These are phyloP conservation scores for Phytopythium boreale DNA, from an alignment of 352 stramenopile genomes.

Conservation along the genomic window DNA sequence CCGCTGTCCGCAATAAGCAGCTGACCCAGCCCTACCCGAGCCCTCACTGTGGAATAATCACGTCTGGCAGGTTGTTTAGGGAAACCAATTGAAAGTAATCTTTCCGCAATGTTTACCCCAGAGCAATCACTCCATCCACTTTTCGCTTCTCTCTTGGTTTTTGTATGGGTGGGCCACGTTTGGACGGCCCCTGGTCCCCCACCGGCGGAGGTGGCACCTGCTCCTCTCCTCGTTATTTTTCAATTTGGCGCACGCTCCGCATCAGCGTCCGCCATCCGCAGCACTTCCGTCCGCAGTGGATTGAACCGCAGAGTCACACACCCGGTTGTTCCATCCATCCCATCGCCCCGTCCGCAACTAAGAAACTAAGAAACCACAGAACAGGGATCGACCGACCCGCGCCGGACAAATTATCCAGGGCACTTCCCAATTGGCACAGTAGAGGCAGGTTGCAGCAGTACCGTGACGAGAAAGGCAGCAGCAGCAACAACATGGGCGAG, in stretches of 20 bases:
- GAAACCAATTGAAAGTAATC: background rate
- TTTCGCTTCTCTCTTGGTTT: background rate
- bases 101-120: background rate
- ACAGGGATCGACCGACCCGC: too few species aligned
- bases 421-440: background rate
- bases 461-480: background rate
- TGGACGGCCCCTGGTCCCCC: background rate
- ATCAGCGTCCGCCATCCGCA: background rate
- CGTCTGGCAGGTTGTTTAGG: background rate
- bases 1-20: background rate
- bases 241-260: background rate
- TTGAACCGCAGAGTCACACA: background rate
- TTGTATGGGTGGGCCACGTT: background rate
- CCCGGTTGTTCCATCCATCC: too few species aligned
- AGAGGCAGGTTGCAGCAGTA: background rate
- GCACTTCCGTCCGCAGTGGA: background rate
- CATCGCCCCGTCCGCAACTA: too few species aligned
- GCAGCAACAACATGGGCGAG: background rate
- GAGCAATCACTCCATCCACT: slow-evolving; percentile 1
- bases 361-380: too few species aligned
- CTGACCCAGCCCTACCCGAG: background rate
- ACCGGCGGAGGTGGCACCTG: background rate
- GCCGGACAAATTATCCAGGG: background rate
- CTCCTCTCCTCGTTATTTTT: slow-evolving; percentile 1
- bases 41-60: background rate